Conservation (phyloP, 2,329 filamentous ascomycete species). For the Claviceps fusiformis region DNA sequence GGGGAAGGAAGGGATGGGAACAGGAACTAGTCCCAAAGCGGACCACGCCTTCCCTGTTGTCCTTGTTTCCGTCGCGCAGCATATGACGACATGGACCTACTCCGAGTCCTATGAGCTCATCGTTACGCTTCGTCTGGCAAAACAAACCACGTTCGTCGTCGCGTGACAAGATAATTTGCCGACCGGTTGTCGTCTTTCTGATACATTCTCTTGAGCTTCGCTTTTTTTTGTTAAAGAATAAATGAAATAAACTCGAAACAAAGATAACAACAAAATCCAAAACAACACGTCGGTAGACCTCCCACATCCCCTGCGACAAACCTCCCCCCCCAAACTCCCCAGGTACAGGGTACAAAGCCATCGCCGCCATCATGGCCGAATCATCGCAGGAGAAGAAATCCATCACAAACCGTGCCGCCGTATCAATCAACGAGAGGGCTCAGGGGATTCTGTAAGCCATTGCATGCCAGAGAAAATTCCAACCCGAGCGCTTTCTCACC, state of each 20-base stretch:
- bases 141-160: not conserved
- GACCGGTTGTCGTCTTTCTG: no score
- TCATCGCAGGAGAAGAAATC: slow-evolving; percentile 8
- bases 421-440: slow-evolving; percentile 30
- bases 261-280: not conserved
- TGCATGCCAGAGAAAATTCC: no score
- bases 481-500: not conserved
- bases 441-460: slow-evolving; percentile 33
- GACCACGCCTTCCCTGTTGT: not conserved
- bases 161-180: no score
- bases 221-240: not conserved
- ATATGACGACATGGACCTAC: slow-evolving; percentile 3
- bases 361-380: slow-evolving; percentile 7
- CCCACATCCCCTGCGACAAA: no score
- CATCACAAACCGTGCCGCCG: slow-evolving; percentile 19
- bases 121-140: not conserved
- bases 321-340: not conserved
- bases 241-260: not conserved
- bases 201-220: no score
- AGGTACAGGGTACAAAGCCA: not conserved
- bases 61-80: not conserved
- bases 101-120: not conserved
- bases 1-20: not conserved
- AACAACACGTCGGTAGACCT: no score
- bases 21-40: slow-evolving; percentile 1